Evolutionary conservation across 495 filamentous ascomycete species (phyloP).

Genomic region (Terfezia boudieri): DNA sequence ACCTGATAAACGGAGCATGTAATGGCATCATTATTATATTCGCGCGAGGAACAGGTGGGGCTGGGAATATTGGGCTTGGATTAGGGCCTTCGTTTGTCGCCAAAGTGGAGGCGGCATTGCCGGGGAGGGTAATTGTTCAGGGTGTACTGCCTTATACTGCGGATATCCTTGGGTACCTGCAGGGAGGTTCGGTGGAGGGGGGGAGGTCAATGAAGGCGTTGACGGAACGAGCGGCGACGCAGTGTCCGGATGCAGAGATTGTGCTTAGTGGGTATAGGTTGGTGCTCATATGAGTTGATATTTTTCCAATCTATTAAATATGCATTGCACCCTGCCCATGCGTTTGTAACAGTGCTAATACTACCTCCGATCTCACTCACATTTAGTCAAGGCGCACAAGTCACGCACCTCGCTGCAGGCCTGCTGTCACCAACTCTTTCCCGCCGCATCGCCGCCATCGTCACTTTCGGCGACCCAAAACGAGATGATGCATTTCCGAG

Average conservation of each 20-base stretch:
- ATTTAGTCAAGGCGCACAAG: conserved; percentile 8
- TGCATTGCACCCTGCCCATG: no score
- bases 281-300: not conserved
- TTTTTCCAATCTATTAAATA: not conserved
- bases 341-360: no score
- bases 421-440: conserved; percentile 21
- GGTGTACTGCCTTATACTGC: conserved; percentile 8
- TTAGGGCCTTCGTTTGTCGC: conserved; percentile 19
- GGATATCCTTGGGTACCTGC: not conserved
- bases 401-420: not conserved
- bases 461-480: conserved; percentile 40
- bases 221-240: not conserved
- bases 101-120: conserved; percentile 1
- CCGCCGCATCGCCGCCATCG: conserved; percentile 23
- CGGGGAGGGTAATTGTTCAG: conserved; percentile 1
- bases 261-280: conserved; percentile 4
- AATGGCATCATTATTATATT: conserved; percentile 19
- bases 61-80: conserved; percentile 19
- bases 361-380: not conserved
- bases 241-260: conserved; percentile 2
- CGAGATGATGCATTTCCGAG: conserved; percentile 23
- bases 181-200: conserved; percentile 1
- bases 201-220: conserved; percentile 3
- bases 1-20: conserved; percentile 5
- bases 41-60: conserved; percentile 20